These are phyloP conservation scores for Murraya paniculata DNA, from an alignment of 345 rosid species.

Conservation along the genomic window DNA sequence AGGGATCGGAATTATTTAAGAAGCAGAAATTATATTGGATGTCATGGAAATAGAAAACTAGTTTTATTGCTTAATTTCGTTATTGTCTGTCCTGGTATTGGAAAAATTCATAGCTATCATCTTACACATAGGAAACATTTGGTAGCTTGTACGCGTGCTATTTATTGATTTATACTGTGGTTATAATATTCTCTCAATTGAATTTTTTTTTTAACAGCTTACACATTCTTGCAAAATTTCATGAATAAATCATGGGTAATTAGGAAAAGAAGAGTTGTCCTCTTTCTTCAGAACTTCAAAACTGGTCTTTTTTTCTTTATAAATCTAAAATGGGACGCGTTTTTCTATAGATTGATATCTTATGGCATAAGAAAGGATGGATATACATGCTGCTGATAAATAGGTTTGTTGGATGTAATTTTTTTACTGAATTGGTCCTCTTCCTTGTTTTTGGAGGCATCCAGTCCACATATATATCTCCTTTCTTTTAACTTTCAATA, in stretches of 20 bases:
- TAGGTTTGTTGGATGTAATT: not conserved
- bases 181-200: not conserved
- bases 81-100: not conserved
- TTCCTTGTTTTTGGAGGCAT: not conserved
- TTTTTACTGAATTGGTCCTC: no score
- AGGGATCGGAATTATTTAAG: not conserved
- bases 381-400: not conserved
- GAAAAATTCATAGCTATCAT: not conserved
- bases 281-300: not conserved
- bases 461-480: not conserved
- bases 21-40: not conserved
- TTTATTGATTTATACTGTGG: not conserved
- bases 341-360: not conserved
- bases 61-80: not conserved
- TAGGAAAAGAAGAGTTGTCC: not conserved
- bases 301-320: no score
- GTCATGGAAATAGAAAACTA: not conserved
- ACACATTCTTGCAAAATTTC: not conserved
- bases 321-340: no score
- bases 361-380: not conserved
- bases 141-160: not conserved
- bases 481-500: not conserved
- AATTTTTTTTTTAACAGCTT: not conserved
- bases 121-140: not conserved
- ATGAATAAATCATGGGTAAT: not conserved